Conservation (phyloP, 768 basidiomycete genomes). For the Clitopilus passeckerianus region DNA sequence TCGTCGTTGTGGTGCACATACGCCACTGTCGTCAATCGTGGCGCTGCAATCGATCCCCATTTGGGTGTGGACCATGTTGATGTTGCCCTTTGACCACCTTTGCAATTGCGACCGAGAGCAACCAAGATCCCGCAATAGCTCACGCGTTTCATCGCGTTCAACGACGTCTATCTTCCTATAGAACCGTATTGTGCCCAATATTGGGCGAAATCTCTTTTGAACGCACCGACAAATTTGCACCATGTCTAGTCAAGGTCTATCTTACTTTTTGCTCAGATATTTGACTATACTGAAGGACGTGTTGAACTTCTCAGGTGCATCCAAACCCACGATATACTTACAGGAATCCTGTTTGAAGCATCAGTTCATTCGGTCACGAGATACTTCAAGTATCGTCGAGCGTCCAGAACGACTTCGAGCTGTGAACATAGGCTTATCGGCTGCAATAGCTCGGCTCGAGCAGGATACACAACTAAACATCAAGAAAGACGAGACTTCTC, state of each 20-base stretch:
- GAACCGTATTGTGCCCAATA: background rate
- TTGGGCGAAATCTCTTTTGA: background rate
- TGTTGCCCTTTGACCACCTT: background rate
- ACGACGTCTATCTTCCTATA: background rate
- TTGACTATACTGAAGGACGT: background rate
- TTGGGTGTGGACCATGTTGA: background rate
- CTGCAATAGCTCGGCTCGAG: slow-evolving; percentile 72
- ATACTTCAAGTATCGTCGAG: slow-evolving; percentile 79
- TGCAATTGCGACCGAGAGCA: background rate
- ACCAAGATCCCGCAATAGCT: background rate
- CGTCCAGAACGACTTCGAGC: slow-evolving; percentile 86
- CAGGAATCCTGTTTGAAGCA: slow-evolving; percentile 75
- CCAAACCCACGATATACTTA: slow-evolving; percentile 32
- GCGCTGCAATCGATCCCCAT: background rate
- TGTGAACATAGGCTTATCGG: slow-evolving; percentile 76
- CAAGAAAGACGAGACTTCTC: background rate
- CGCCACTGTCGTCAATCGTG: background rate
- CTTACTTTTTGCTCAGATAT: background rate
- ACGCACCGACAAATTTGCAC: background rate
- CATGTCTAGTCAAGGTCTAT: background rate
- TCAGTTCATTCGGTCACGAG: slow-evolving; percentile 71
- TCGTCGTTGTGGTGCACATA: background rate
- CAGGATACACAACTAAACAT: slow-evolving; percentile 17
- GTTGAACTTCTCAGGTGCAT: background rate
- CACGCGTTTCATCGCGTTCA: background rate